Base-by-base conservation (phyloP, 371 early-diverging fungal genomes). In the Lichtheimia corymbifera region DNA sequence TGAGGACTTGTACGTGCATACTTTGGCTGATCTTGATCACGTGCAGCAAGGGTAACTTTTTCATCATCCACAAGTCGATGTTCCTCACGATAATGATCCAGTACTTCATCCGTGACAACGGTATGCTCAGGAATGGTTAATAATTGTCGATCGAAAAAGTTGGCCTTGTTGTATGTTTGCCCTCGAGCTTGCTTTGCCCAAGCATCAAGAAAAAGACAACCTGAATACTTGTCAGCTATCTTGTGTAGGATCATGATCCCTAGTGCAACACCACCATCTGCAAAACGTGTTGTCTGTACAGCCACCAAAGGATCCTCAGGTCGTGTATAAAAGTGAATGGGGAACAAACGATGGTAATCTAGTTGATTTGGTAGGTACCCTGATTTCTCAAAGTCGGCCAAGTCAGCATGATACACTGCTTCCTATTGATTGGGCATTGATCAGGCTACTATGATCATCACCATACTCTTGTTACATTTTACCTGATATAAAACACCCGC, bases 191-290 rank as follows among this genome's bases (percentile, higher is more conserved):
- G 61, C 41, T 73, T 76, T 11, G 70, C 65, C 76, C 76, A 76
- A 12, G 73, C 71, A 45, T 76, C 73, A 4, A 76, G 53, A 58
- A 76, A 76, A 12, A 70, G 57, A 24, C 67, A 68, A 0, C 55
- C 51, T 9, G 76, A 76, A 54, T 76, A 71, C 6, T 53, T 68
- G 27, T 76, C 76, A 15, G 76, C 76, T 9, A 76, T 52, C 27
- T 76, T 76, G 40, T 76, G 76, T 1, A 73, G 59, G 4, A 76
- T 65, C 76, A 72, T 76, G 17, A 76, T 58, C 3, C 71, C 73
- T 17, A 76, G 22, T 3, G 71, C 73, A 13, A 76, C 76, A 15
- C 76, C 76, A 0, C 71, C 73, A 61, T 76, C 76, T 17, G 22
- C 20, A 25, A 76, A 76, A 15, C 76, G 71, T 18, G 71, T 73